A percentile compares a stretch with the other conserved stretches of the same genome.
phyloP scores from a whole-genome alignment of 2,329 filamentous ascomycete genomes.

The Lomentospora prolificans region DNA sequence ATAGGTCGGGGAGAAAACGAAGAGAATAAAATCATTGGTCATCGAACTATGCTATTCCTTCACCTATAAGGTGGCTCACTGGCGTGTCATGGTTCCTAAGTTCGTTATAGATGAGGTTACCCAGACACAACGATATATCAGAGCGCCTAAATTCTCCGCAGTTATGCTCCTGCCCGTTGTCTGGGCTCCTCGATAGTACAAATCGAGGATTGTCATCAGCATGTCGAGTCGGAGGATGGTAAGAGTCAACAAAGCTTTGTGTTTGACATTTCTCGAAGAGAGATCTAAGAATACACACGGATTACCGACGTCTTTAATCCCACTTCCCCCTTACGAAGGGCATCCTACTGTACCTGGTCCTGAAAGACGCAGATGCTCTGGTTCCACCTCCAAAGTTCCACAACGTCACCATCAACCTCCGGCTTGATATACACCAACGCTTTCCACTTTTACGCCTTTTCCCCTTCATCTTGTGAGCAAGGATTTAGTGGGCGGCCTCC shows the following conservation, averaged over 20 bases:
- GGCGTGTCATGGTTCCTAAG: background rate
- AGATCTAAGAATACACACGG: slow-evolving; percentile 6
- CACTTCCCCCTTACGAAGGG: background rate
- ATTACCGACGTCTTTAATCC: slow-evolving; percentile 10
- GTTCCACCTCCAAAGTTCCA: background rate
- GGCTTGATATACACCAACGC: background rate
- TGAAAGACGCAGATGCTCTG: background rate
- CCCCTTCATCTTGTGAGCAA: background rate
- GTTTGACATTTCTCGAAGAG: slow-evolving; percentile 2
- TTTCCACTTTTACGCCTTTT: background rate
- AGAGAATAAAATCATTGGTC: no score
- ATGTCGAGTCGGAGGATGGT: background rate
- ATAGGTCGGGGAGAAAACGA: no score
- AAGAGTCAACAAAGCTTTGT: background rate
- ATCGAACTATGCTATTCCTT: background rate
- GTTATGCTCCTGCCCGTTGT: no score
- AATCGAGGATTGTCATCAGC: background rate
- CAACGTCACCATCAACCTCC: background rate
- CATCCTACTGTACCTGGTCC: background rate
- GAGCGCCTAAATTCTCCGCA: no score
- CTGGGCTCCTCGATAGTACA: no score
- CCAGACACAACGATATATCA: no score
- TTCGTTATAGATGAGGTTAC: no score
- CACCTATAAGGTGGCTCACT: background rate
- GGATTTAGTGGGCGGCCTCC: slow-evolving; percentile 35